Evolutionary conservation across 768 basidiomycete genomes (phyloP), one percentile per base, ranked within the genome.

Genomic region (Gloeophyllum trabeum): DNA sequence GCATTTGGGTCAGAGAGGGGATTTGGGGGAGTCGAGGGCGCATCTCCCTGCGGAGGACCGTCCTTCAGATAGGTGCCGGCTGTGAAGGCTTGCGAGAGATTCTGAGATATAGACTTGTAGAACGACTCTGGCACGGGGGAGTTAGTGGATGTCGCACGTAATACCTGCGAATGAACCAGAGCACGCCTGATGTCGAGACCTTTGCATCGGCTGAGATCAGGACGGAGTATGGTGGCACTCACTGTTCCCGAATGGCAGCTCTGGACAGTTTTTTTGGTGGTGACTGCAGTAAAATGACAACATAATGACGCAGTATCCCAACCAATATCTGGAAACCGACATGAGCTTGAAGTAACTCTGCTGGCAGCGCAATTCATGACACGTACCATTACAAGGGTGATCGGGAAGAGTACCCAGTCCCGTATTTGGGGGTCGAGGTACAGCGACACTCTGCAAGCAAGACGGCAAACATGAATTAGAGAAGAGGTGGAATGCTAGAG

Each of bases 341-440:
- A 39, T 35, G 34, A 13, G 41, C 40, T 30, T 30, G n/a, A 16
- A 26, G 16, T 14, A 22, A 19, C 39, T 20, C 35, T 21, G 21
- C 26, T 16, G n/a, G 45, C 25, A 46, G 5, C 6, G 22, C 14
- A 37, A 39, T 34, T 6, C 5, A 26, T 23, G 42, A 41, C 46
- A 64, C 76, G 53, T 48, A 89, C 93, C 92, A 96, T 96, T 57
- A 97, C 91, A 47, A 96, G 68, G 40, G 92, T 97, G 63, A 97
- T 96, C 41, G 93, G 93, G 64, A 97, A 91, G 45, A 97, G 64
- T 35, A 97, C 81, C 85, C 83, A 88, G 56, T 86, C 90, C 52
- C 92, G 79, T 60, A 97, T 97, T 63, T 92, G 88, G 34, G 92
- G 93, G 66, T 97, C 92, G 38, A 97, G 79, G 62, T 91, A 81